Base-by-base conservation (phyloP, 345 rosid genomes). In the Barbarea vulgaris region DNA sequence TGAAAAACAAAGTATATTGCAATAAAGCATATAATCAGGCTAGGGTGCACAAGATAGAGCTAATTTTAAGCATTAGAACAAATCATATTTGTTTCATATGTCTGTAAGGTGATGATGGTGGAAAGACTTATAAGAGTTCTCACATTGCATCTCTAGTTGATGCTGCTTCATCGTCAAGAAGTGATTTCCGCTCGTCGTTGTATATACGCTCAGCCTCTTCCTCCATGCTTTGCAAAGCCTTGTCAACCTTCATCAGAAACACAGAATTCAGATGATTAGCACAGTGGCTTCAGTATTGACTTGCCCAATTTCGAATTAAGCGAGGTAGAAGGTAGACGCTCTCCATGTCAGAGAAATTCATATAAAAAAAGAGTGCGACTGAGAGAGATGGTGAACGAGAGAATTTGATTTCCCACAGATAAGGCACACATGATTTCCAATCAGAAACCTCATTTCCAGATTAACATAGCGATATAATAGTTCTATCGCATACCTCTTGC, bases 61-160 rank as follows among this genome's bases (percentile, higher is more conserved):
- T 48, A 66, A 33, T 48, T 18, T 4, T 31, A 19, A 65, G 18
- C 41, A 65, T 30, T 30, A 28, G 10, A 28, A 46, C 55, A 47
- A 22, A 46, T 46, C 55, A 64, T 27, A 9, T 64, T 17, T 22
- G 19, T 44, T 24, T 27, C 24, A n/a, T 7, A 6, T 12, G 55
- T 64, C 28, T 44, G 3, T 21, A n/a, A n/a, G n/a, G n/a, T n/a
- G n/a, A n/a, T n/a, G n/a, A n/a, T 72, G 21, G 50, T 33, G 56
- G 54, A 46, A 48, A 77, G 31, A 69, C 50, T 54, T 31, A 11
- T 25, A 22, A 31, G 14, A 67, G 72, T 76, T 77, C 96, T 88
- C 80, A 95, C 99, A 95, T 92, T 67, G 97, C 97, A 87, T 95
- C 99, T 79, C 99, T 87, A 21, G 94, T 88, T 59, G 97, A 89